Evolutionary conservation across 2,329 filamentous ascomycete species (phyloP), one percentile per base, ranked within the genome.

Genomic region (Hypoxylon sp.): DNA sequence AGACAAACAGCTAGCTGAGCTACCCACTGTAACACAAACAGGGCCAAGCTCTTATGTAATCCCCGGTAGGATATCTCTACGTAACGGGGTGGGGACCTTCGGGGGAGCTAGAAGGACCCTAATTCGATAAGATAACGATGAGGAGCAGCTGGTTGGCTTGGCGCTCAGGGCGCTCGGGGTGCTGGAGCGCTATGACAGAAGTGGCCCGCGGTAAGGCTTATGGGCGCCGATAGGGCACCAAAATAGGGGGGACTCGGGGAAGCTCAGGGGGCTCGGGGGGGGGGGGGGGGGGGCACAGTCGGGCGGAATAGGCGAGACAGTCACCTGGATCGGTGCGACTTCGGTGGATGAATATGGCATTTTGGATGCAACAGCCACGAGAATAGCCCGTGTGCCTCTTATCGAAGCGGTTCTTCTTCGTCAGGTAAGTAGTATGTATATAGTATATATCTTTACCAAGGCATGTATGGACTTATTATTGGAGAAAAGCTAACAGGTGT

Each of bases 381-480:
- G 43, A 52, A 49, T 35, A 35, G 31, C n/a, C 31, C 15, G 17
- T 43, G 35, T 21, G 20, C 4, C 29, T 48, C 35, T 47, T 37
- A n/a, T 50, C 26, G 52, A 63, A 56, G 56, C 60, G 60, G 60
- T 63, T 63, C 56, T 63, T 63, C 60, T 60, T 63, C 60, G 56
- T 43, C 27, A 41, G n/a, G n/a, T n/a, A n/a, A n/a, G n/a, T n/a
- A n/a, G n/a, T n/a, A n/a, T n/a, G n/a, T n/a, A n/a, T n/a, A n/a
- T n/a, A n/a, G n/a, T n/a, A n/a, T n/a, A n/a, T n/a, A n/a, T n/a
- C n/a, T n/a, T n/a, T n/a, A n/a, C n/a, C n/a, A 15, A 3, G 20
- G 15, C n/a, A 7, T 35, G 5, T 55, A 29, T 13, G 27, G 37
- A 47, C 42, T 55, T 47, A 48, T 41, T 49, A 58, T 48, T 37